A percentile compares a stretch with the other conserved stretches of the same genome.
These are phyloP conservation scores for Backusella liffmaniae DNA, from an alignment of 192 early-diverging fungal species.

Conservation along the genomic window DNA sequence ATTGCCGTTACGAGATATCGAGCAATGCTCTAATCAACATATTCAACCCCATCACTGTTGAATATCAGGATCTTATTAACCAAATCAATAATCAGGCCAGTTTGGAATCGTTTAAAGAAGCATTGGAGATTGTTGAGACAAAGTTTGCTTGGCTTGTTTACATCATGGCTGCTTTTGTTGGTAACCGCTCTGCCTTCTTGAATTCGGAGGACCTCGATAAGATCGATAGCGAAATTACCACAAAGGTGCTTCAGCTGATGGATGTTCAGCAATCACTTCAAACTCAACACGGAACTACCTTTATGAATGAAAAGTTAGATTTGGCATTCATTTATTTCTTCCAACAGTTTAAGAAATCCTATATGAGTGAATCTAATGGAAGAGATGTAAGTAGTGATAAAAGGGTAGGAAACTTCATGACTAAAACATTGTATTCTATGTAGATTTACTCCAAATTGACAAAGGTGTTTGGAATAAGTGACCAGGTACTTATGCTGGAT, in stretches of 20 bases:
- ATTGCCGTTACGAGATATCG: conserved; percentile 66
- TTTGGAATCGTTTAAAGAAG: conserved; percentile 42
- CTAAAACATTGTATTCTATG: not conserved
- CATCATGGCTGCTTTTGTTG: conserved; percentile 66
- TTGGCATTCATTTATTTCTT: conserved; percentile 81
- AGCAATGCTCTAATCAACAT: conserved; percentile 46
- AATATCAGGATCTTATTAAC: conserved; percentile 49
- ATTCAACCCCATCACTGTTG: conserved; percentile 60
- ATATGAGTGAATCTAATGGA: conserved; percentile 71
- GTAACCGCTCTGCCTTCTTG: conserved; percentile 59
- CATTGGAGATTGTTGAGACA: conserved; percentile 51
- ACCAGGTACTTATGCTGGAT: conserved; percentile 59
- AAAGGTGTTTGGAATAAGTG: conserved; percentile 65
- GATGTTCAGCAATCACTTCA: conserved; percentile 63
- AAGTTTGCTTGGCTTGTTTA: conserved; percentile 86
- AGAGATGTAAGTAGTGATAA: conserved; percentile 33
- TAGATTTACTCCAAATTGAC: conserved; percentile 67
- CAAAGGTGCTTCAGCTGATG: conserved; percentile 68
- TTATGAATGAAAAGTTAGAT: conserved; percentile 67
- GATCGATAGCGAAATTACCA: conserved; percentile 73
- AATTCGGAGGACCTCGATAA: conserved; percentile 78
- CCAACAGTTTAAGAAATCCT: conserved; percentile 73
- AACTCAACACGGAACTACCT: conserved; percentile 43
- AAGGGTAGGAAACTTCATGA: not conserved
- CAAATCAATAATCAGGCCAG: conserved; percentile 7